Percentiles rank a stretch among this genome's conserved stretches.
Conservation (phyloP, 2,329 filamentous ascomycete species). For the Aspergillus niger region DNA sequence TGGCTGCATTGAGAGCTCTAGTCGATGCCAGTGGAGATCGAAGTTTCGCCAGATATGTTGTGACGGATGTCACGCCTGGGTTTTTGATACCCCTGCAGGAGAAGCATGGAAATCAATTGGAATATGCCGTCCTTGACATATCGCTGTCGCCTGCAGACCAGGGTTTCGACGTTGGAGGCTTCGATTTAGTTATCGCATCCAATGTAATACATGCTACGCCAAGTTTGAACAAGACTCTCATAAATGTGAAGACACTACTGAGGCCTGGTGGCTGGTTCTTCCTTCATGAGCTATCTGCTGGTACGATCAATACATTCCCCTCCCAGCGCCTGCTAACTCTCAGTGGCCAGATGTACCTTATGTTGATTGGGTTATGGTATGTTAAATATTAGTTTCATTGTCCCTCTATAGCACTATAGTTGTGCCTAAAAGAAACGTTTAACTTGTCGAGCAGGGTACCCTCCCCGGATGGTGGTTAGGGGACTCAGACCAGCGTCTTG, state of each 20-base stretch:
- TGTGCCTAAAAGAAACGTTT: too few species aligned
- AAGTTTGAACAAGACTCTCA: neutral
- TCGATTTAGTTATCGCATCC: constrained; percentile 39
- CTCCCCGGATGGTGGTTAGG: constrained; percentile 37
- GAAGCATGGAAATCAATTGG: constrained; percentile 27
- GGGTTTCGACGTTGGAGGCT: constrained; percentile 30
- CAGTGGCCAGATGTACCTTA: neutral
- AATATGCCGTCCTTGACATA: constrained; percentile 36
- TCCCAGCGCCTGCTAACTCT: neutral
- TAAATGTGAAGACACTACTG: constrained; percentile 29
- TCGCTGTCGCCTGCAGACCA: constrained; percentile 30
- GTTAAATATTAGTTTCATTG: neutral
- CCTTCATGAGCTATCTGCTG: constrained; percentile 42
- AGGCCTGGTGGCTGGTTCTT: constrained; percentile 50
- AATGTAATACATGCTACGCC: constrained; percentile 32
- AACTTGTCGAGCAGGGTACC: constrained; percentile 16
- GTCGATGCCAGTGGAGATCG: neutral
- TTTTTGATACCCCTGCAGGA: constrained; percentile 30
- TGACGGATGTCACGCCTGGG: constrained; percentile 33
- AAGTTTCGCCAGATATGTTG: constrained; percentile 27
- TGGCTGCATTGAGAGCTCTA: constrained; percentile 16
- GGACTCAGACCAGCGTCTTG: constrained; percentile 24
- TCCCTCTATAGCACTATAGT: neutral
- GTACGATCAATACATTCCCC: neutral
- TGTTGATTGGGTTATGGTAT: constrained; percentile 1